Base-by-base conservation (phyloP, 192 early-diverging fungal species). In the Fimicolochytrium jonesii region DNA sequence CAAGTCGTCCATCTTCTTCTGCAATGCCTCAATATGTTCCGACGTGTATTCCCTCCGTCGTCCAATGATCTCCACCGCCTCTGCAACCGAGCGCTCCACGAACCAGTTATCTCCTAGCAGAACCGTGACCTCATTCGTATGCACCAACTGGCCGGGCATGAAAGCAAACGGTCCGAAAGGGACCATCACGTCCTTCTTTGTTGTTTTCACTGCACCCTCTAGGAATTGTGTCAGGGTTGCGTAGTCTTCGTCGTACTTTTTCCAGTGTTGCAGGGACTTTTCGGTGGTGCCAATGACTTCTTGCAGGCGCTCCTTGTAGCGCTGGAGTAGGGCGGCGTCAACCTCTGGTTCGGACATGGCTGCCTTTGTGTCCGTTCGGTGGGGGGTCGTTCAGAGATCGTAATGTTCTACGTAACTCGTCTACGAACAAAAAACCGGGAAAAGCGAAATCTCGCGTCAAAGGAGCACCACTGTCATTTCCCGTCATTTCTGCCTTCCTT, bases 91-190 rank as follows among this genome's bases (percentile, higher is more conserved):
- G 22, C 83, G 71, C 60, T 95, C 90, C 4, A 78, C 88, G 64
- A 95, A 97, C 85, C 88, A 95, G 75, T 94, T 92, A 47, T 92
- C 92, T n/a, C 94, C 94, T 33, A 97, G 70, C 33, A 89, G 69
- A 0, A 92, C 90, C 25, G 87, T 66, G 11, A 97, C 81, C 65
- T 94, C 92, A 61, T 97, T 97, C n/a, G 94, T 97, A 66, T 95
- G 88, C 26, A 94, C 73, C 2, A 97, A 43, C 35, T 87, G 78
- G 26, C 92, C 94, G 1, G 87, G 87, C 76, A 92, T 88, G 69
- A 94, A 97, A 0, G 94, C 94, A 26, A 91, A 43, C n/a, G 84
- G 87, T 0, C 92, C 91, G 17, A 93, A 68, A 0, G 91, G 94
- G 1, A 97, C 80, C 85, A 84, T 86, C 32, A 82, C 72, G 51